Evolutionary conservation across 148 eudicot species (phyloP).

Genomic region (Amaranthus cruentus): DNA sequence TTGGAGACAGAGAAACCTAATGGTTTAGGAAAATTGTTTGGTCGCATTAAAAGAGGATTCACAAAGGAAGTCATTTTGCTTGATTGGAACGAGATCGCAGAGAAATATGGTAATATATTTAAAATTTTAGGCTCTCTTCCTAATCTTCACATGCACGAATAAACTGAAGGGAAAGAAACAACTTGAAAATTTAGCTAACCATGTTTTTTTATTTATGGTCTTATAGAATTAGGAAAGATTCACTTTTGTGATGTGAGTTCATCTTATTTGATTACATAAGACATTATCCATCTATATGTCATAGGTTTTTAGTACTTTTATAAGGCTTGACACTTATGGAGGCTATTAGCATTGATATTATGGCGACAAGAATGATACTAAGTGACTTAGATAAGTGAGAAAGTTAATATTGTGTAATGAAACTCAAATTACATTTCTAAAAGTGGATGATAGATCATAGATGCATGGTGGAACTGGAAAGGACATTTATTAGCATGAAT

Average conservation of each 20-base stretch:
- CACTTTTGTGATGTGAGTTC: neutral
- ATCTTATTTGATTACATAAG: no score
- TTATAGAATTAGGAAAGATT: neutral
- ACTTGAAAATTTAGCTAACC: neutral
- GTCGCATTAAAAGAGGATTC: conserved; percentile 33
- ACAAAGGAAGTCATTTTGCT: conserved; percentile 63
- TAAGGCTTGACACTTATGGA: neutral
- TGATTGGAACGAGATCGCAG: conserved; percentile 91
- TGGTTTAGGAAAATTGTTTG: conserved; percentile 40
- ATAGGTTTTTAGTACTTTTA: no score
- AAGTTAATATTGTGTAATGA: neutral
- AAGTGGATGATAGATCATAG: neutral
- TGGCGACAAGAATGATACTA: neutral
- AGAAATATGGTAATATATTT: conserved; percentile 52
- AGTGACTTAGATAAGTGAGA: neutral
- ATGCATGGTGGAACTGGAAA: no score
- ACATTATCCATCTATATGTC: no score
- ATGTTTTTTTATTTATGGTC: neutral
- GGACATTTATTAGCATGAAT: neutral
- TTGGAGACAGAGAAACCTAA: conserved; percentile 32
- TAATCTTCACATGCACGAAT: neutral
- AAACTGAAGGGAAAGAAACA: neutral
- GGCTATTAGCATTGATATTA: neutral
- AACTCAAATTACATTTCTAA: neutral
- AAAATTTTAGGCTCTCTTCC: neutral